These are phyloP conservation scores for Draba incana DNA, from an alignment of 345 rosid genomes.

Conservation along the genomic window DNA sequence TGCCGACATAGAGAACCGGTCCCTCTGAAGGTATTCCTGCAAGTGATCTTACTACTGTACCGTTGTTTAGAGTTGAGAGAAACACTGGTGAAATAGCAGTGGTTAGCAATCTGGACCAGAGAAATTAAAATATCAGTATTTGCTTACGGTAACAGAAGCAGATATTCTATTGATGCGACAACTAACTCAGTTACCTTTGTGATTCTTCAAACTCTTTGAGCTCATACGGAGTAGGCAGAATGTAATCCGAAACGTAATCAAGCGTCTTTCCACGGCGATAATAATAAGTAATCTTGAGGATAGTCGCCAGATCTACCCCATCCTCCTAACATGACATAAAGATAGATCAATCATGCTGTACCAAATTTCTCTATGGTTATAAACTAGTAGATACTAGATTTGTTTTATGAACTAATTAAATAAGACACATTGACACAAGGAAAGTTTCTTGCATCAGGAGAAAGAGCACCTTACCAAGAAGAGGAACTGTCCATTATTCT, in stretches of 20 bases:
- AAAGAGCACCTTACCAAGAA: slow-evolving; percentile 59
- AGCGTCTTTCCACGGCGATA: slow-evolving; percentile 55
- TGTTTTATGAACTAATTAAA: not conserved
- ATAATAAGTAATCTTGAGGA: slow-evolving; percentile 49
- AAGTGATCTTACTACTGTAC: slow-evolving; percentile 72
- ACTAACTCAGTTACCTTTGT: slow-evolving; percentile 32
- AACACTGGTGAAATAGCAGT: slow-evolving; percentile 50
- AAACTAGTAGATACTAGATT: not conserved
- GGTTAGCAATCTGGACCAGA: slow-evolving; percentile 45
- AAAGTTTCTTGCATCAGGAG: slow-evolving; percentile 23
- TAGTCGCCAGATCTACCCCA: slow-evolving; percentile 51
- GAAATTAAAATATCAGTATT: slow-evolving; percentile 12
- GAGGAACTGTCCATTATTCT: slow-evolving; percentile 65
- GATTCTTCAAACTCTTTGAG: slow-evolving; percentile 46
- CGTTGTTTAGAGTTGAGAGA: slow-evolving; percentile 76
- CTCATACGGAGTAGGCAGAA: slow-evolving; percentile 59
- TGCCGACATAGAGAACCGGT: slow-evolving; percentile 72
- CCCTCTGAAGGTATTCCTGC: slow-evolving; percentile 80
- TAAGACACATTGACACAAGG: slow-evolving; percentile 1
- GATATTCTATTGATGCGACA: not conserved
- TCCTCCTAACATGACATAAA: slow-evolving; percentile 52
- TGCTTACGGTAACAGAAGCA: slow-evolving; percentile 6
- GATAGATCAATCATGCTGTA: not conserved
- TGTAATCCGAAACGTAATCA: slow-evolving; percentile 53
- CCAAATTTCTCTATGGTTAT: not conserved